A percentile compares a stretch with the other conserved stretches of the same genome.
Evolutionary conservation across 352 stramenopile species (phyloP).

Genomic region (Globisporangium orthogonon): DNA sequence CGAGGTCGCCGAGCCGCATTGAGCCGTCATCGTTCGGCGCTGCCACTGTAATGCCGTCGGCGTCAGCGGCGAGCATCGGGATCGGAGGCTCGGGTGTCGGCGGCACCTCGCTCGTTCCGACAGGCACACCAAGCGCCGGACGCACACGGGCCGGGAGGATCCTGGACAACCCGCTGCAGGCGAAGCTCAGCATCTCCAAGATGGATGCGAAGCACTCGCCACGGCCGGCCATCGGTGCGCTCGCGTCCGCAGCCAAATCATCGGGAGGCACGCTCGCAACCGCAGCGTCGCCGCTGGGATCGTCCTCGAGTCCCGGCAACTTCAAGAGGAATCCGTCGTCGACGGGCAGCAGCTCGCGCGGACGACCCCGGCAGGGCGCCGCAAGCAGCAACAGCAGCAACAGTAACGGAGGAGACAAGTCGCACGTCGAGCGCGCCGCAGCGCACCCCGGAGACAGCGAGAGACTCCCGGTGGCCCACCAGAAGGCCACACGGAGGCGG

Average conservation of each 20-base stretch:
- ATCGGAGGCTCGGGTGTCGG: background rate
- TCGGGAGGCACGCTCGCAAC: background rate
- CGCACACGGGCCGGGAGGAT: slow-evolving; percentile 30
- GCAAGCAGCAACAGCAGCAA: slow-evolving; percentile 8
- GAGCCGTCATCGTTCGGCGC: slow-evolving; percentile 13
- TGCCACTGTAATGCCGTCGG: background rate
- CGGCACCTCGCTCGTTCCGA: slow-evolving; percentile 8
- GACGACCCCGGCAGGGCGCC: slow-evolving; percentile 25
- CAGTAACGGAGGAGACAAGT: slow-evolving; percentile 36
- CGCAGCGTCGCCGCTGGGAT: slow-evolving; percentile 3
- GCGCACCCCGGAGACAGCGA: slow-evolving; percentile 36
- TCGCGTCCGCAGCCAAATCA: slow-evolving; percentile 21
- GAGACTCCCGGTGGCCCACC: slow-evolving; percentile 35
- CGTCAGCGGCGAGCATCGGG: background rate
- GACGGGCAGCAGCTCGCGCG: slow-evolving; percentile 26
- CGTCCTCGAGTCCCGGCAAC: slow-evolving; percentile 8
- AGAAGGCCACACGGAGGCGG: slow-evolving; percentile 36
- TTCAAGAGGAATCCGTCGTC: slow-evolving; percentile 55
- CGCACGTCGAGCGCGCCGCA: slow-evolving; percentile 35
- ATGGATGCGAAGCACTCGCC: slow-evolving; percentile 38
- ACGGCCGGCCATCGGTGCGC: slow-evolving; percentile 17
- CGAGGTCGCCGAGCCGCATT: slow-evolving; percentile 34
- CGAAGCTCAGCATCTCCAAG: slow-evolving; percentile 22
- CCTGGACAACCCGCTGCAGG: slow-evolving; percentile 46
- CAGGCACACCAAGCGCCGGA: slow-evolving; percentile 25